Percentiles rank a stretch among this genome's conserved stretches.
phyloP scores from a whole-genome alignment of 208 protist species.

The Entamoeba nuttalli region DNA sequence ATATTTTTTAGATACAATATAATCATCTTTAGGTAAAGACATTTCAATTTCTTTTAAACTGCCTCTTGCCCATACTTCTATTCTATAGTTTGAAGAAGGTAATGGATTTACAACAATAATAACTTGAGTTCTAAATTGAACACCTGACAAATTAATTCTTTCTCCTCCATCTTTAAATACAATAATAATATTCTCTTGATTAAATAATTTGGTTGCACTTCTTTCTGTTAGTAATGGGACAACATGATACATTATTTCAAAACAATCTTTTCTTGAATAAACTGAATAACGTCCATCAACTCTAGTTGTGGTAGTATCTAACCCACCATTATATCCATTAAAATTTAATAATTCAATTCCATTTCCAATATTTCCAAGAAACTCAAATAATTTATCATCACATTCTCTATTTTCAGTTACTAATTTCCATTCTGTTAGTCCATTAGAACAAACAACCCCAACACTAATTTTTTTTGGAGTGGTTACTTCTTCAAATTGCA shows the following conservation, averaged over 20 bases:
- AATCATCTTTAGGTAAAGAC: not conserved
- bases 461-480: not conserved
- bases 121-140: not conserved
- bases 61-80: not conserved
- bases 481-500: not conserved
- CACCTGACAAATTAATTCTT: not conserved
- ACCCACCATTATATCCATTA: not conserved
- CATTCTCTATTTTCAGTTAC: not conserved
- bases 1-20: not conserved
- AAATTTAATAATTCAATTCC: not conserved
- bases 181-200: not conserved
- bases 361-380: not conserved
- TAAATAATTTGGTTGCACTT: not conserved
- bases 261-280: not conserved
- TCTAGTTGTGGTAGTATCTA: not conserved
- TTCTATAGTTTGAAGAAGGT: not conserved
- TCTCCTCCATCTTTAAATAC: not conserved
- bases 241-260: not conserved
- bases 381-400: not conserved
- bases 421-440: not conserved
- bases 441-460: not conserved
- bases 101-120: not conserved
- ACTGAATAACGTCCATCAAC: not conserved
- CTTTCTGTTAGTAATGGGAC: not conserved
- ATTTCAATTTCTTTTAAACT: not conserved